Percentiles rank a stretch among this genome's conserved stretches.
Conservation (phyloP, 257 asterid genomes). For the Salvia rosmarinus region DNA sequence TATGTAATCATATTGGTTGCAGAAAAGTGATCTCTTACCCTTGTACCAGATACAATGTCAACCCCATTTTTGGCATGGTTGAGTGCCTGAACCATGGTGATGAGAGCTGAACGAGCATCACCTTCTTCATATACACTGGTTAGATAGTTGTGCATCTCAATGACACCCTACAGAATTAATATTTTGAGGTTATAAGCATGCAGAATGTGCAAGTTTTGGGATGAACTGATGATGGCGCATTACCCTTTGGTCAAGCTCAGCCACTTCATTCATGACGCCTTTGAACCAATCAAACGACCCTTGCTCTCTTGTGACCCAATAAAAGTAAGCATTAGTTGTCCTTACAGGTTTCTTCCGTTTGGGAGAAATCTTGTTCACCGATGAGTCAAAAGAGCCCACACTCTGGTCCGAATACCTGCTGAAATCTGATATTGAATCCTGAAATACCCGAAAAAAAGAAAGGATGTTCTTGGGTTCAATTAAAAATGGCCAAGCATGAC, state of each 20-base stretch:
- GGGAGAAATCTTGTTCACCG: conserved; percentile 54
- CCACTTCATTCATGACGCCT: conserved; percentile 94
- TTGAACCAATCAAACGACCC: conserved; percentile 98
- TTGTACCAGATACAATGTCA: conserved; percentile 84
- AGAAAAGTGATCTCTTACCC: conserved; percentile 49
- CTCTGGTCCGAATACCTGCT: conserved; percentile 69
- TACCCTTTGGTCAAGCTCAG: conserved; percentile 93
- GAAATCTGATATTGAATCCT: conserved; percentile 76
- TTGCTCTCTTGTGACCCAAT: conserved; percentile 98
- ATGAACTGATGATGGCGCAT: conserved; percentile 7
- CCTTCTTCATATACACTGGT: conserved; percentile 98
- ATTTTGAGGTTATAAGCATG: conserved; percentile 11
- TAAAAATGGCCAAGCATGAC: no score
- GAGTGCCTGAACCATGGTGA: conserved; percentile 97
- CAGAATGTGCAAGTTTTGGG: not conserved
- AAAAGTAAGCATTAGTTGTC: conserved; percentile 91
- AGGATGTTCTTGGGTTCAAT: not conserved
- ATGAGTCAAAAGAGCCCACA: conserved; percentile 48
- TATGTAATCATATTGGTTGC: not conserved
- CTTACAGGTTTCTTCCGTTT: conserved; percentile 57
- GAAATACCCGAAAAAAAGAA: conserved; percentile 29
- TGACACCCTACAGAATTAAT: conserved; percentile 62
- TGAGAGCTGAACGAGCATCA: conserved; percentile 96
- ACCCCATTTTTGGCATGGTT: conserved; percentile 97
- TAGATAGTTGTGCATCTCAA: conserved; percentile 95